Percentiles rank a stretch among this genome's conserved stretches.
These are phyloP conservation scores for Xenosphaeropsis pyriputrescens DNA, from an alignment of 2,329 filamentous ascomycete species.

Conservation along the genomic window DNA sequence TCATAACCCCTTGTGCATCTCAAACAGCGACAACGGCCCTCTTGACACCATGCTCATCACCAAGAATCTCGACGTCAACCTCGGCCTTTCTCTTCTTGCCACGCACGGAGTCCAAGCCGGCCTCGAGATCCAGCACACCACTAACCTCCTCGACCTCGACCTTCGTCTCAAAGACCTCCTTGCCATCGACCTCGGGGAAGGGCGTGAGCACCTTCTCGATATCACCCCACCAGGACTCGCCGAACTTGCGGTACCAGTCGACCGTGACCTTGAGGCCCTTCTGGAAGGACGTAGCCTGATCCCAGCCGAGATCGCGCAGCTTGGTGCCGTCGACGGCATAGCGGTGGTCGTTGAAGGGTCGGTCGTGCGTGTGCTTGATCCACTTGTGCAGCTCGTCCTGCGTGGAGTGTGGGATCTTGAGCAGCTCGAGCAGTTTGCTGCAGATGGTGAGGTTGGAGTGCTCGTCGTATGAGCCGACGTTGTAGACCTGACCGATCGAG, in stretches of 20 bases:
- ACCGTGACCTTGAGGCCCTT: conserved; percentile 50
- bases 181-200: conserved; percentile 45
- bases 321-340: conserved; percentile 61
- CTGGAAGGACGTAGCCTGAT: conserved; percentile 48
- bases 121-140: conserved; percentile 14
- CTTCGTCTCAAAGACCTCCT: conserved; percentile 27
- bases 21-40: no score
- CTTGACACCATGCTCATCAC: not conserved
- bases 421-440: conserved; percentile 44
- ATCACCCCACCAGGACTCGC: conserved; percentile 58
- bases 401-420: conserved; percentile 36
- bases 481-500: conserved; percentile 62
- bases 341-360: conserved; percentile 64
- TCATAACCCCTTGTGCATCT: no score
- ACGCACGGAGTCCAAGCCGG: no score
- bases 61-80: not conserved
- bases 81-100: not conserved
- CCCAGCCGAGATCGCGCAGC: conserved; percentile 52
- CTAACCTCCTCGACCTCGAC: conserved; percentile 3
- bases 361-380: conserved; percentile 63
- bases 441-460: conserved; percentile 62
- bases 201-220: conserved; percentile 54
- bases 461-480: conserved; percentile 66
- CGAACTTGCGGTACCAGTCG: conserved; percentile 54
- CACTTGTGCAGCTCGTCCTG: conserved; percentile 42